These are phyloP conservation scores for Euptelea pleiosperma DNA, from an alignment of 164 flowering plant genomes.

Conservation along the genomic window DNA sequence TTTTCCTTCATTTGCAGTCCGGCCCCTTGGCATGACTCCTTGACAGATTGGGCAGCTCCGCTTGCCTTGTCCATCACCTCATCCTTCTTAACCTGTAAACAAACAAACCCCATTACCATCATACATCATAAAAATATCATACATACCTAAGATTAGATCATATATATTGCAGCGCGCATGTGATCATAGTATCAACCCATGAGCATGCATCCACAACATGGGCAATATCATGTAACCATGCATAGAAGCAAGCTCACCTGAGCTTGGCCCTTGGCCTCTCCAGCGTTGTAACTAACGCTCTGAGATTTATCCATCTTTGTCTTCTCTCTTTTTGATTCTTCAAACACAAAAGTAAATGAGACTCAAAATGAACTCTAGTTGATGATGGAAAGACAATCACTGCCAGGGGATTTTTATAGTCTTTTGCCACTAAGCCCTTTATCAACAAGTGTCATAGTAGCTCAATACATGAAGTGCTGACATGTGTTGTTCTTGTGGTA, in stretches of 20 bases:
- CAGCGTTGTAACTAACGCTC: slow-evolving; percentile 41
- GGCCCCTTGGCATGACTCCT: slow-evolving; percentile 46
- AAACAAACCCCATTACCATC: too few species aligned
- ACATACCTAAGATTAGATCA: too few species aligned
- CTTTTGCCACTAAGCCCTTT: too few species aligned
- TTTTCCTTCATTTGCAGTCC: too few species aligned
- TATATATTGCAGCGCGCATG: too few species aligned
- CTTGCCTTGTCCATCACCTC: slow-evolving; percentile 39
- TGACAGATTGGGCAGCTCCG: slow-evolving; percentile 38
- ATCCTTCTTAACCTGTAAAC: slow-evolving; percentile 37
- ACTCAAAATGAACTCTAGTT: not conserved
- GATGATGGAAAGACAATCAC: slow-evolving; percentile 5
- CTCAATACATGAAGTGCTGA: too few species aligned
- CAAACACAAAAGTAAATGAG: not conserved
- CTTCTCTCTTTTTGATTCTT: not conserved
- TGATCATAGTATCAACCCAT: too few species aligned
- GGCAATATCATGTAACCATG: not conserved
- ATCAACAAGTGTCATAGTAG: too few species aligned
- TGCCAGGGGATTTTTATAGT: slow-evolving; percentile 8
- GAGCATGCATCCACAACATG: too few species aligned
- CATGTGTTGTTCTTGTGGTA: too few species aligned
- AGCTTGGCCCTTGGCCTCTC: slow-evolving; percentile 54
- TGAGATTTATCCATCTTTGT: slow-evolving; percentile 23
- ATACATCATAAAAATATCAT: too few species aligned
- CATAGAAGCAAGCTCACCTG: slow-evolving; percentile 32